Base-by-base conservation (phyloP, 495 filamentous ascomycete genomes). In the Xylaria grammica region DNA sequence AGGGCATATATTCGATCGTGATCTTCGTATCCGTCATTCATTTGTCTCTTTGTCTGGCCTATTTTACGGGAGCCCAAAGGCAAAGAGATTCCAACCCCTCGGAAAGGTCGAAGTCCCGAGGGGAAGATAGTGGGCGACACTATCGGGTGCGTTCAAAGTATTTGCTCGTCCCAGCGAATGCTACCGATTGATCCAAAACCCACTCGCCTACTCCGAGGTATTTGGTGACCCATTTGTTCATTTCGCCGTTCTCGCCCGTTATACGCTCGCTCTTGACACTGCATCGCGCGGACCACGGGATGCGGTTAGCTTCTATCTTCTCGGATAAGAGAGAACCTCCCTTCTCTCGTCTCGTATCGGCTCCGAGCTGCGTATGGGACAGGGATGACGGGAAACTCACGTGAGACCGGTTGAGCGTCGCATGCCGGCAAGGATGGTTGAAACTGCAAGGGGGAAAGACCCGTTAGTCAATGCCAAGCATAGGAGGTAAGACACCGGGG, bases 161-260 rank as follows among this genome's bases (percentile, higher is more conserved):
- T 34, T 87, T 84, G 75, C 91, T 95, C 15, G 90, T 88, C 15
- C 93, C 89, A 78, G 96, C 88, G 57, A 97, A 82, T 29, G 94
- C 94, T 29, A 97, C 92, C 5, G 93, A 95, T 79, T 94, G 90
- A 73, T 99, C 95, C 94, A 99, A 94, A 57, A 97, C 90, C 91
- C 91, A 96, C 78, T 99, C 95, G 74, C 95, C 95, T 46, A 98
- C 87, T 55, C 91, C 91, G 63, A 99, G 89, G 79, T 99, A 99
- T 75, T 89, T 97, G 71, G 94, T 92, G 68, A 99, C 85, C 90
- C 93, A 97, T 70, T 88, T 90, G 75, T 91, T 90, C 69, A 97
- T 72, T 60, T 94, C 90, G 77, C 92, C 91, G 75, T 87, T 93
- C 45, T 96, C 92, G 66, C 77, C 75, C 65, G 90, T 84, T 66